phyloP scores from a whole-genome alignment of 2,329 filamentous ascomycete species.

The Aspergillus neoniger region DNA sequence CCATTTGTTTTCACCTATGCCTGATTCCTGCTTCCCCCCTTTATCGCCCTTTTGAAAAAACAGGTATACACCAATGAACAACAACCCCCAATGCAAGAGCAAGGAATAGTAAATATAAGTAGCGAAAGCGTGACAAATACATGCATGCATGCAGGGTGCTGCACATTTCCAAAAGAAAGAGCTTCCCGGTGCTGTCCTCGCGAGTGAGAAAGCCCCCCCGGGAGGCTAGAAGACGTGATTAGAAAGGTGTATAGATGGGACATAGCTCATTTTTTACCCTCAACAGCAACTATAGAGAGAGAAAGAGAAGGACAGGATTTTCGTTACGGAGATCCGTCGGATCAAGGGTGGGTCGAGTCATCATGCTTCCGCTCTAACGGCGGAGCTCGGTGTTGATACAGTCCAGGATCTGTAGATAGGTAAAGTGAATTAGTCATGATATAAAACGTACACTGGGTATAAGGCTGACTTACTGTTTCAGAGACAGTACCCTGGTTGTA shows the following conservation, averaged over 20 bases:
- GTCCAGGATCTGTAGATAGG: slow-evolving; percentile 34
- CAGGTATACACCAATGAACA: slow-evolving; percentile 16
- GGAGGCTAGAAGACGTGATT: slow-evolving; percentile 11
- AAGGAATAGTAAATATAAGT: slow-evolving; percentile 2
- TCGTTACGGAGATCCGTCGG: slow-evolving; percentile 13
- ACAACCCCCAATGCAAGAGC: slow-evolving; percentile 10
- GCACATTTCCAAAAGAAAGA: neutral
- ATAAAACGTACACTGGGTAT: neutral
- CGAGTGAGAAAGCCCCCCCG: neutral
- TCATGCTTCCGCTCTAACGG: slow-evolving; percentile 24
- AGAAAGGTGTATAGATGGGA: slow-evolving; percentile 9
- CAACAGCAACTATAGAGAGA: slow-evolving; percentile 2
- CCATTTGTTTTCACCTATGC: neutral
- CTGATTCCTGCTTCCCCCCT: neutral
- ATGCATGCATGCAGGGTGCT: neutral
- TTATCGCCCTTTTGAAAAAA: neutral
- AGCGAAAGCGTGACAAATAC: slow-evolving; percentile 2
- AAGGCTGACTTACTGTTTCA: slow-evolving; percentile 49
- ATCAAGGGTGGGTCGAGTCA: slow-evolving; percentile 14
- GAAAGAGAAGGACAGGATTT: slow-evolving; percentile 11
- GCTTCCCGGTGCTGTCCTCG: too few relatives aligned
- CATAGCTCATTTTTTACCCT: neutral
- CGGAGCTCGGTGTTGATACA: slow-evolving; percentile 41
- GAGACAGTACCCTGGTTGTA: slow-evolving; percentile 63
- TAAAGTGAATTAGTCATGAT: neutral